Evolutionary conservation across 768 basidiomycete species (phyloP).

Genomic region (Termitomyces sp.): DNA sequence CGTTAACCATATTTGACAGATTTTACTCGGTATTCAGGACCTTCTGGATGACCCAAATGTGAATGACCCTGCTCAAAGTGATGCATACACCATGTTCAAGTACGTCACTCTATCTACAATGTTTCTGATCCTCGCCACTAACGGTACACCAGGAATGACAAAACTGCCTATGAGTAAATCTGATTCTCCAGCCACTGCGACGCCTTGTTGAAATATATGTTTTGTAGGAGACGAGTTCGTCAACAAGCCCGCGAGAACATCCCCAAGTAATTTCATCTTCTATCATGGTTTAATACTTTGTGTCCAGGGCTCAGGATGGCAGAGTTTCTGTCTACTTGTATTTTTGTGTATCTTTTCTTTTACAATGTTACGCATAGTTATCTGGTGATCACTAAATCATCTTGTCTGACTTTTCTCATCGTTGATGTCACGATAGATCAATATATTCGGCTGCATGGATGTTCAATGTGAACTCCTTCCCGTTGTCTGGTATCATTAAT

Average conservation of each 20-base stretch:
- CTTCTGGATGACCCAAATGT: conserved; percentile 94
- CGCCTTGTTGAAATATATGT: neutral
- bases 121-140: conserved; percentile 3
- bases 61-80: conserved; percentile 96
- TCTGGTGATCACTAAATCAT: neutral
- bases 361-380: conserved; percentile 2
- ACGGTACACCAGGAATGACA: conserved; percentile 71
- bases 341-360: conserved; percentile 1
- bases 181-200: neutral
- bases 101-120: conserved; percentile 33
- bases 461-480: neutral
- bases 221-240: conserved; percentile 67
- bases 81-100: conserved; percentile 99
- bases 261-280: conserved; percentile 59
- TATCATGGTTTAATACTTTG: neutral
- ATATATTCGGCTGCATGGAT: neutral
- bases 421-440: conserved; percentile 1
- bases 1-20: conserved; percentile 41
- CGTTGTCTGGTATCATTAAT: neutral
- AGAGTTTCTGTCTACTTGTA: neutral
- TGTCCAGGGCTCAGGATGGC: neutral
- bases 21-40: conserved; percentile 93
- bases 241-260: conserved; percentile 87
- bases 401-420: neutral
- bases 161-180: conserved; percentile 83